A percentile compares a stretch with the other conserved stretches of the same genome.
phyloP scores from a whole-genome alignment of 192 early-diverging fungal genomes.

The Entomortierella lignicola region DNA sequence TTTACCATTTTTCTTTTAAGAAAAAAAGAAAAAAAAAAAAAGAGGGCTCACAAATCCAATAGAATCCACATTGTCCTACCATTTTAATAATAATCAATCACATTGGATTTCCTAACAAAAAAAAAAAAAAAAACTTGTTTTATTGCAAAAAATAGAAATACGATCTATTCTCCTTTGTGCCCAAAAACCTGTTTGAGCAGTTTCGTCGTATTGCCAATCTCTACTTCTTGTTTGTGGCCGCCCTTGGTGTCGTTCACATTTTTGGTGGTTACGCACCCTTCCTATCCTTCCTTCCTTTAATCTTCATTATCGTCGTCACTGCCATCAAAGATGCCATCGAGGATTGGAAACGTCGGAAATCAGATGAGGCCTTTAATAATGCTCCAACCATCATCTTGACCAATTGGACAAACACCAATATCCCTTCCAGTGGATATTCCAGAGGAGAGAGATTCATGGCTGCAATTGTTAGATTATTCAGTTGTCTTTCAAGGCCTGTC shows the following conservation, averaged over 20 bases:
- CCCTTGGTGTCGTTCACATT: slow-evolving; percentile 77
- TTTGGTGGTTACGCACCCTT: slow-evolving; percentile 75
- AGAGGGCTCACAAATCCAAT: no score
- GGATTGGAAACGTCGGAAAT: slow-evolving; percentile 88
- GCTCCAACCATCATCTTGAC: slow-evolving; percentile 63
- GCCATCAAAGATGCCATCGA: slow-evolving; percentile 93
- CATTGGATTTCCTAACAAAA: no score
- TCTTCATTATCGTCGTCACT: slow-evolving; percentile 82
- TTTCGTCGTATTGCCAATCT: slow-evolving; percentile 96
- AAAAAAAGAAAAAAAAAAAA: no score
- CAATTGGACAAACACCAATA: slow-evolving; percentile 75
- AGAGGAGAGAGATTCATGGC: slow-evolving; percentile 17
- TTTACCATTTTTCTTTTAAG: no score
- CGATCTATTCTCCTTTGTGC: slow-evolving; percentile 88
- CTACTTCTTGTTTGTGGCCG: slow-evolving; percentile 91
- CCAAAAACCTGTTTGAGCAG: slow-evolving; percentile 97
- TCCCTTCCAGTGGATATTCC: slow-evolving; percentile 16
- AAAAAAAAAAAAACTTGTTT: no score
- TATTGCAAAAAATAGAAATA: slow-evolving; percentile 74
- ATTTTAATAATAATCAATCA: no score
- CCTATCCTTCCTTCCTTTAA: slow-evolving; percentile 84
- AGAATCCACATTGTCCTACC: no score
- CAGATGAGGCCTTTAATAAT: slow-evolving; percentile 88
- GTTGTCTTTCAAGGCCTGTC: background rate
- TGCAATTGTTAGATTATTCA: slow-evolving; percentile 15